A percentile compares a stretch with the other conserved stretches of the same genome.
These are phyloP conservation scores for Penicillium manginii DNA, from an alignment of 495 filamentous ascomycete genomes.

Conservation along the genomic window DNA sequence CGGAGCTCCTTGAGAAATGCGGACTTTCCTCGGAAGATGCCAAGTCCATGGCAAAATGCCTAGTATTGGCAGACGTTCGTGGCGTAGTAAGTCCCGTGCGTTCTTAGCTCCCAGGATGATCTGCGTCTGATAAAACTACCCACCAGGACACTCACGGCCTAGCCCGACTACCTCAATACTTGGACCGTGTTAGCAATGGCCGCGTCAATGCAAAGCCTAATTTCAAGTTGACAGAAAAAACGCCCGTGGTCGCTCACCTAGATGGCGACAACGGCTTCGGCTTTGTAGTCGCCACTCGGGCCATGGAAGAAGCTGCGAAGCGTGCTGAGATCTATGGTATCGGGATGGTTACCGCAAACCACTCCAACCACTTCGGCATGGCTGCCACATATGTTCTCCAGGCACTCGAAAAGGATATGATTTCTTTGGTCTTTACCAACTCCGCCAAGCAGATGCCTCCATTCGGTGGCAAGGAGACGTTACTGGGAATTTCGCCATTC, in stretches of 20 bases:
- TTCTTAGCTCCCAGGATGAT: no score
- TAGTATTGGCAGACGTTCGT: conserved; percentile 28
- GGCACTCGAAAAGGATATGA: conserved; percentile 24
- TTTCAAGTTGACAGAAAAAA: conserved; percentile 22
- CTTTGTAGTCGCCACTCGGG: conserved; percentile 28
- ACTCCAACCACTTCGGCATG: conserved; percentile 38
- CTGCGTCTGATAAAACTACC: no score
- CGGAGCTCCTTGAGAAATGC: conserved; percentile 10
- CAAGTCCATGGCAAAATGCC: conserved; percentile 21
- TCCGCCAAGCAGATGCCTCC: conserved; percentile 29
- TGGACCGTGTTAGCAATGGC: conserved; percentile 26
- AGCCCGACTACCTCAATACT: conserved; percentile 27
- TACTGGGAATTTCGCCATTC: conserved; percentile 32
- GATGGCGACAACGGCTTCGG: conserved; percentile 38
- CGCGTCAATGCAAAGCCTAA: conserved; percentile 21
- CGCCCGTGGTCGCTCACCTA: conserved; percentile 32
- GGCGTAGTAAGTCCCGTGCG: conserved; percentile 22
- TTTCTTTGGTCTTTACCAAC: conserved; percentile 36
- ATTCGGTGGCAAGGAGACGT: conserved; percentile 27
- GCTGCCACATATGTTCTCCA: conserved; percentile 29
- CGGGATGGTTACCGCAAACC: conserved; percentile 31
- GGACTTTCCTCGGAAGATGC: conserved; percentile 17
- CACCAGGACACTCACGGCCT: conserved; percentile 30
- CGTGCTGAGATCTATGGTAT: conserved; percentile 29
- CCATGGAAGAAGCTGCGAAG: conserved; percentile 23